These are phyloP conservation scores for Boletus semigastroideus DNA, from an alignment of 1,284 basidiomycete genomes.

Conservation along the genomic window DNA sequence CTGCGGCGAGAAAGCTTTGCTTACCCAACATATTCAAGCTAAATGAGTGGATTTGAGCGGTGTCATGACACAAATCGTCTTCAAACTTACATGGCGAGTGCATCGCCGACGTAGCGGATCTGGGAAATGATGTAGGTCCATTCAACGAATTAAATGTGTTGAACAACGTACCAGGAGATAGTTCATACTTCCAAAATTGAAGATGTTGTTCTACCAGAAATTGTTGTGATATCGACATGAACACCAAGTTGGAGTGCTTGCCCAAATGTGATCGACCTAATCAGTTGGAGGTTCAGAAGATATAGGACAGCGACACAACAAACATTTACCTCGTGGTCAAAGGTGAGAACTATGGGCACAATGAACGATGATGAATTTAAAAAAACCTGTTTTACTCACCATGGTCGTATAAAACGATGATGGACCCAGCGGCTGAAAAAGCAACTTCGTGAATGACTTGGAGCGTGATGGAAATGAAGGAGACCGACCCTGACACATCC, in stretches of 20 bases:
- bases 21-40: constrained; percentile 21
- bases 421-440: constrained; percentile 1
- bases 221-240: not conserved
- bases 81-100: constrained; percentile 19
- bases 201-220: not conserved
- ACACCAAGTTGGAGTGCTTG: not conserved
- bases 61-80: not conserved
- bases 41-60: not conserved
- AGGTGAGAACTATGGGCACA: constrained; percentile 3
- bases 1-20: not conserved
- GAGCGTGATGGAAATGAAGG: not conserved
- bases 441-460: not conserved
- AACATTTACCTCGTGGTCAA: constrained; percentile 11
- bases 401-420: constrained; percentile 6
- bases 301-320: not conserved
- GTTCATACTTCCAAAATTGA: constrained; percentile 9
- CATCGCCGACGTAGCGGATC: constrained; percentile 26
- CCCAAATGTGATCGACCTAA: constrained; percentile 23
- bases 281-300: not conserved
- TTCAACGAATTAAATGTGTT: not conserved
- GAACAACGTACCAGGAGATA: constrained; percentile 15
- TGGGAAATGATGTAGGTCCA: not conserved
- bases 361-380: not conserved
- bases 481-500: constrained; percentile 3
- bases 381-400: not conserved